Conservation (phyloP, 345 rosid genomes). For the Melastoma malabathricum region DNA sequence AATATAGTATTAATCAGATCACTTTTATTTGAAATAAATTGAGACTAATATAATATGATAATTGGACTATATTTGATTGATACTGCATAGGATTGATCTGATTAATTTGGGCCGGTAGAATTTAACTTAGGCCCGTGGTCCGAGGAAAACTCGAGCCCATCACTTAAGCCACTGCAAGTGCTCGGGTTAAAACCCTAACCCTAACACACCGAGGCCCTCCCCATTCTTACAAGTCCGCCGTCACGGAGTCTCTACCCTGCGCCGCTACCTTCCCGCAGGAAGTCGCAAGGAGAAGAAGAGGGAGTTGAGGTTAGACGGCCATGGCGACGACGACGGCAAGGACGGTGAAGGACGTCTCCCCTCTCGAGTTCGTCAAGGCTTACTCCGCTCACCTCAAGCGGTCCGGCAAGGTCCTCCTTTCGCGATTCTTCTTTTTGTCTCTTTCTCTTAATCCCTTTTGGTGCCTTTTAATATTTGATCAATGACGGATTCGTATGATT, state of each 20-base stretch:
- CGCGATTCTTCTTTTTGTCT: too few species aligned
- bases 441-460: background rate
- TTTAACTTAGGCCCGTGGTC: too few species aligned
- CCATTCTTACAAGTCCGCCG: background rate
- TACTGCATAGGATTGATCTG: too few species aligned
- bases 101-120: too few species aligned
- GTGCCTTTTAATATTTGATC: too few species aligned
- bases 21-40: too few species aligned
- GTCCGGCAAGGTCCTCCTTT: slow-evolving; percentile 28
- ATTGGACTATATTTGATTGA: too few species aligned
- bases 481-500: too few species aligned
- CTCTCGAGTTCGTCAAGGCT: slow-evolving; percentile 46
- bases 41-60: too few species aligned
- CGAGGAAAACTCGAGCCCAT: too few species aligned
- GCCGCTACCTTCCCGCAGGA: too few species aligned
- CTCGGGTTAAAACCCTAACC: slow-evolving; percentile 7
- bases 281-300: background rate
- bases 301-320: background rate
- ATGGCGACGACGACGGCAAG: slow-evolving; percentile 18
- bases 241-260: background rate
- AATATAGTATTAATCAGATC: too few species aligned
- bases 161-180: background rate
- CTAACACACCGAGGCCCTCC: background rate
- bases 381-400: slow-evolving; percentile 43
- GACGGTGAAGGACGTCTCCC: slow-evolving; percentile 40